phyloP scores from a whole-genome alignment of 1,284 basidiomycete genomes.

The Hemileia vastatrix region DNA sequence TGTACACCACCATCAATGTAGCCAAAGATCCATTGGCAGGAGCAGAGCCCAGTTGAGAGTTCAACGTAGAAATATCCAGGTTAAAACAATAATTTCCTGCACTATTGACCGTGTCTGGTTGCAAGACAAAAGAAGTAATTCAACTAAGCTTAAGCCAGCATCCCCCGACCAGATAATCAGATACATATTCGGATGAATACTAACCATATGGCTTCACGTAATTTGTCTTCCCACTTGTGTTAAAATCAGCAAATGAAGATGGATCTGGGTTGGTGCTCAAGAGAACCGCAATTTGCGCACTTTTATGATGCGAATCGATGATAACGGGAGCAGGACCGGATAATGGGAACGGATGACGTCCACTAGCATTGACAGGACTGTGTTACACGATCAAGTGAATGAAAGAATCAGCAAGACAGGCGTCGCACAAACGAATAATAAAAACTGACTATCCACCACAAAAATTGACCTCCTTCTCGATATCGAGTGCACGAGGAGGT shows the following conservation, averaged over 20 bases:
- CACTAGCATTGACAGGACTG: slow-evolving; percentile 40
- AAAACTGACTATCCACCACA: neutral
- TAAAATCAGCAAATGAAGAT: slow-evolving; percentile 56
- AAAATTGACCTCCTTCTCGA: slow-evolving; percentile 16
- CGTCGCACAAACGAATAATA: neutral
- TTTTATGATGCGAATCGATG: slow-evolving; percentile 55
- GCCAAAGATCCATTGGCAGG: slow-evolving; percentile 1
- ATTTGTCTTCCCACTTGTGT: slow-evolving; percentile 41
- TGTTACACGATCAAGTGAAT: slow-evolving; percentile 21
- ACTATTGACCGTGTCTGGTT: no score
- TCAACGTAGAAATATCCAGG: slow-evolving; percentile 25
- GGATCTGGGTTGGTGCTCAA: slow-evolving; percentile 55
- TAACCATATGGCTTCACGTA: slow-evolving; percentile 15
- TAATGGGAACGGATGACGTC: slow-evolving; percentile 58
- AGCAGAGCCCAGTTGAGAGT: neutral
- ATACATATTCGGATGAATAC: slow-evolving; percentile 13
- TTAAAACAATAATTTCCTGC: slow-evolving; percentile 26
- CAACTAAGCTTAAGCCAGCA: neutral
- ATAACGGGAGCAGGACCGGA: slow-evolving; percentile 51
- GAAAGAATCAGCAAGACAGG: slow-evolving; percentile 17
- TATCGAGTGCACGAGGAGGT: slow-evolving; percentile 33
- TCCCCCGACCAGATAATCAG: slow-evolving; percentile 6
- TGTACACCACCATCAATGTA: slow-evolving; percentile 15
- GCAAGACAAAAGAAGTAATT: neutral
- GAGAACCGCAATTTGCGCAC: slow-evolving; percentile 53